phyloP scores from a whole-genome alignment of 768 basidiomycete species.

The Leccinum longicurvipes region DNA sequence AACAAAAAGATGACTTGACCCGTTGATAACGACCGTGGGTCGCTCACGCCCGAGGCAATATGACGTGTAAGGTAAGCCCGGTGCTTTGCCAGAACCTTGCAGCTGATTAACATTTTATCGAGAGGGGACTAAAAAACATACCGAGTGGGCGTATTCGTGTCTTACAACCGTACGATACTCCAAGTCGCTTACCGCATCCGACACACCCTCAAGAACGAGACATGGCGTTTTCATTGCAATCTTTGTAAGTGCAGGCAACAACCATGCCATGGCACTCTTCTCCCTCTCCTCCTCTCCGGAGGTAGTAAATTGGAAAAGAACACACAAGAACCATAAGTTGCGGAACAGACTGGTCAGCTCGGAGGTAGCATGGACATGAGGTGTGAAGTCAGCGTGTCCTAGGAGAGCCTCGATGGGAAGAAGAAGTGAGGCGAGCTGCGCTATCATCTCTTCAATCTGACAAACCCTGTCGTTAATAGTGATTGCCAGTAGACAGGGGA shows the following conservation, averaged over 20 bases:
- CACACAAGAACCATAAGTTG: constrained; percentile 91
- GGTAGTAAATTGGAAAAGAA: constrained; percentile 75
- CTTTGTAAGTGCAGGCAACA: constrained; percentile 66
- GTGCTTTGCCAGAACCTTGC: constrained; percentile 69
- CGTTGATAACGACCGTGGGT: constrained; percentile 70
- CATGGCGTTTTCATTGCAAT: constrained; percentile 87
- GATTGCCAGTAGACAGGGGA: constrained; percentile 4
- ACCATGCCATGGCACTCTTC: constrained; percentile 72
- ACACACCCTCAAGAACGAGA: constrained; percentile 76
- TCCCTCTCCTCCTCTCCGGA: constrained; percentile 41
- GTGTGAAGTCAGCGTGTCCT: constrained; percentile 62
- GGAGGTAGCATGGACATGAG: constrained; percentile 50
- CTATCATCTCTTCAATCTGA: constrained; percentile 79
- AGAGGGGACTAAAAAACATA: constrained; percentile 31
- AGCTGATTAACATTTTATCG: constrained; percentile 1
- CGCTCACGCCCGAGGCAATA: constrained; percentile 61
- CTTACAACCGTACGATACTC: constrained; percentile 92
- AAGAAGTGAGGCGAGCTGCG: constrained; percentile 82
- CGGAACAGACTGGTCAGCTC: constrained; percentile 77
- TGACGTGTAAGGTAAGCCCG: constrained; percentile 59
- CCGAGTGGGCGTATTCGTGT: constrained; percentile 77
- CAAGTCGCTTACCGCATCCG: constrained; percentile 82
- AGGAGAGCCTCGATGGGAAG: constrained; percentile 90
- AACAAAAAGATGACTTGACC: constrained; percentile 85
- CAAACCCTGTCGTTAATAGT: constrained; percentile 2